phyloP scores from a whole-genome alignment of 2,329 filamentous ascomycete genomes.

The Fusarium decemcellulare region DNA sequence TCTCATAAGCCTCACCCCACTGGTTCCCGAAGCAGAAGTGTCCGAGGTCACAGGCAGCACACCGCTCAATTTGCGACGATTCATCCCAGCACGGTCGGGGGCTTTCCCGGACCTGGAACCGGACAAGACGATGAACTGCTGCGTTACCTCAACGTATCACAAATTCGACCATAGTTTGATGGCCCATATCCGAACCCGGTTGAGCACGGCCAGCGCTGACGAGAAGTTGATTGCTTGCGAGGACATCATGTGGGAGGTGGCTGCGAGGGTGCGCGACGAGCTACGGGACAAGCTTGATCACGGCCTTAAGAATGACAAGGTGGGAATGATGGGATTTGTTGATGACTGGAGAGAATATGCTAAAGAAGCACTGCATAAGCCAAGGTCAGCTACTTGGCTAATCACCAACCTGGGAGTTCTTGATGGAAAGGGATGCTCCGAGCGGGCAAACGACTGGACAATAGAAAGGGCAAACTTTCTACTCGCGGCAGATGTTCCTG shows the following conservation, averaged over 20 bases:
- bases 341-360: slow-evolving; percentile 35
- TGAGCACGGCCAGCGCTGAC: background rate
- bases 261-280: slow-evolving; percentile 21
- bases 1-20: slow-evolving; percentile 33
- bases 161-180: slow-evolving; percentile 5
- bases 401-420: slow-evolving; percentile 46
- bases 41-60: slow-evolving; percentile 20
- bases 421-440: slow-evolving; percentile 15
- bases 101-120: slow-evolving; percentile 16
- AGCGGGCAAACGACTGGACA: slow-evolving; percentile 21
- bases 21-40: slow-evolving; percentile 11
- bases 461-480: slow-evolving; percentile 35
- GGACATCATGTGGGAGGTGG: slow-evolving; percentile 39
- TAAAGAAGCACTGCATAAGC: slow-evolving; percentile 25
- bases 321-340: slow-evolving; percentile 39
- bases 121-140: slow-evolving; percentile 31
- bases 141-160: slow-evolving; percentile 22
- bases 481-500: slow-evolving; percentile 17
- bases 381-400: slow-evolving; percentile 30
- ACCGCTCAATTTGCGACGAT: slow-evolving; percentile 42
- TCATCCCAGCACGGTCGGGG: slow-evolving; percentile 18
- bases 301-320: slow-evolving; percentile 35
- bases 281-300: slow-evolving; percentile 28
- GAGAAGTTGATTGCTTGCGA: slow-evolving; percentile 14
- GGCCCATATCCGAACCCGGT: background rate